phyloP scores from a whole-genome alignment of 345 rosid genomes.

The Heritiera littoralis region DNA sequence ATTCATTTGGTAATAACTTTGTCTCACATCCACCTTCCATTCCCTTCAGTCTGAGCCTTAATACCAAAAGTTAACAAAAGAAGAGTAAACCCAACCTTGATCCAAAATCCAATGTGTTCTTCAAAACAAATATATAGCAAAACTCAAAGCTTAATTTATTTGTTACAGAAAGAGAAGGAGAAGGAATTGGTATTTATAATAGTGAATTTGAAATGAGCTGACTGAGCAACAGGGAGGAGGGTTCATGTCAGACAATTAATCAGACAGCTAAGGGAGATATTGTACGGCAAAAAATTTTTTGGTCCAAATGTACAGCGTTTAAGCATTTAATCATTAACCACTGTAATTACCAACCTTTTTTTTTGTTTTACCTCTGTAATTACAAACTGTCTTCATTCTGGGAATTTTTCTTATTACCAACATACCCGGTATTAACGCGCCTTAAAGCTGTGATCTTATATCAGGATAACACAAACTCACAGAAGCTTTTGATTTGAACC shows the following conservation, averaged over 20 bases:
- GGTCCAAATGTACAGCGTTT: no score
- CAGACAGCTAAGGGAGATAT: constrained; percentile 5
- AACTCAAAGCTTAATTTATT: background rate
- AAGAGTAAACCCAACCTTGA: background rate
- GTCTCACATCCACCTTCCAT: constrained; percentile 12
- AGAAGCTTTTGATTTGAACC: background rate
- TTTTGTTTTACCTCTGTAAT: background rate
- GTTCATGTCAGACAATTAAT: constrained; percentile 18
- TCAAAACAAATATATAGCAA: background rate
- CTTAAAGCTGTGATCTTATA: background rate
- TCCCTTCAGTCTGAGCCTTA: constrained; percentile 6
- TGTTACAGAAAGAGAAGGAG: background rate
- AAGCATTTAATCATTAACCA: background rate
- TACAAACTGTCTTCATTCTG: background rate
- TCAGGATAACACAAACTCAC: background rate
- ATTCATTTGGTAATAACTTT: background rate
- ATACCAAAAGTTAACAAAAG: background rate
- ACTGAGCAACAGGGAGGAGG: constrained; percentile 13
- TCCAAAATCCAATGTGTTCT: background rate
- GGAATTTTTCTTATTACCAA: background rate
- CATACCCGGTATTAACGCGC: background rate
- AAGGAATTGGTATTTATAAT: background rate
- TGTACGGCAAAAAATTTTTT: background rate
- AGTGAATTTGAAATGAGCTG: constrained; percentile 5
- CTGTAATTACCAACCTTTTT: no score